Evolutionary conservation across 2,329 filamentous ascomycete genomes (phyloP).

Genomic region (Cercospora zeae-maydis): DNA sequence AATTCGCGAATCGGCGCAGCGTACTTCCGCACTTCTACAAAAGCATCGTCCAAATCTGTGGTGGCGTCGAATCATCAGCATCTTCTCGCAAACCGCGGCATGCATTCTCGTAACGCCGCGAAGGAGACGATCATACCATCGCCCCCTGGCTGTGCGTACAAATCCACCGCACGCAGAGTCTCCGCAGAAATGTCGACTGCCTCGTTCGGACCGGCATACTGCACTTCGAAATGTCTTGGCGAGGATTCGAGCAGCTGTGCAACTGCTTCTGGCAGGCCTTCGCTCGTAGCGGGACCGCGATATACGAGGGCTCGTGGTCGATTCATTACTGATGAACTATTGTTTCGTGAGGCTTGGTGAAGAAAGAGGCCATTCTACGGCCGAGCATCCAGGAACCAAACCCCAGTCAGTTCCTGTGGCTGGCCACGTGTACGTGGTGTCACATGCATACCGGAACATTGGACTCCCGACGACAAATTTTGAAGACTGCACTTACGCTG

Average conservation of each 20-base stretch:
- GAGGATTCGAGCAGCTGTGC: conserved; percentile 17
- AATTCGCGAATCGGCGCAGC: conserved; percentile 20
- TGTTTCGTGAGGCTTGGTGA: neutral
- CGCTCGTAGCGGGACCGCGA: conserved; percentile 18
- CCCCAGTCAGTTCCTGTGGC: neutral
- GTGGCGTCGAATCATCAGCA: neutral
- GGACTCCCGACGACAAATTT: neutral
- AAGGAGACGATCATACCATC: conserved; percentile 15
- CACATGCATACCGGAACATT: neutral
- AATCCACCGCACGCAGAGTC: conserved; percentile 13
- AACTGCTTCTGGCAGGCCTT: conserved; percentile 22
- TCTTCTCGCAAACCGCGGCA: neutral
- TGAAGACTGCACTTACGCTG: neutral
- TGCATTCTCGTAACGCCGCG: neutral
- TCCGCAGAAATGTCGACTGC: conserved; percentile 17
- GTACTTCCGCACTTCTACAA: conserved; percentile 17
- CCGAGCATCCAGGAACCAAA: neutral
- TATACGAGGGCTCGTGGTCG: conserved; percentile 21
- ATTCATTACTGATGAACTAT: conserved; percentile 1
- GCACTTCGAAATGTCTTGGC: conserved; percentile 18
- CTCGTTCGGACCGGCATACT: conserved; percentile 23
- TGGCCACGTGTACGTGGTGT: neutral
- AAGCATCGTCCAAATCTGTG: conserved; percentile 19
- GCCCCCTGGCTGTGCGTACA: conserved; percentile 25
- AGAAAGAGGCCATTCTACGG: neutral